Base-by-base conservation (phyloP, 345 rosid species). In the Linum trigynum region DNA sequence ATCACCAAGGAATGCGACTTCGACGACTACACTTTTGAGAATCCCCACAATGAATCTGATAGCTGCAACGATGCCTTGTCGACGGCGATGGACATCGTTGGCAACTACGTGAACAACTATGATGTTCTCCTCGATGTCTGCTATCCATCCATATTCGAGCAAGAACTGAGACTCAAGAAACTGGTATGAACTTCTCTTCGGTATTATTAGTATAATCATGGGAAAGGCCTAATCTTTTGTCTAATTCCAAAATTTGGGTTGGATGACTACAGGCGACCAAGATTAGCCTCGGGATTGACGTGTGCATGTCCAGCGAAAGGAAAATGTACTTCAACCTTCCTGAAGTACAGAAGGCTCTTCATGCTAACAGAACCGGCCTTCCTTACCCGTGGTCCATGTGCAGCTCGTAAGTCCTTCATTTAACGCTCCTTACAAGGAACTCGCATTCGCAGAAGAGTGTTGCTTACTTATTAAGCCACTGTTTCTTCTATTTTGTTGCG, bases 321-420 rank as follows among this genome's bases (percentile, higher is more conserved):
- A 71, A 59, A 14, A 74, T 88, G 76, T 90, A 92, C 77, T 72
- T 92, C 71, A 90, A 81, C 80, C 90, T 90, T 57, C 92, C 95
- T 4, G 88, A 84, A 75, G 98, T 92, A 66, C 98, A 90, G 79
- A 76, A 78, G 75, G 97, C 96, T 63, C 95, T 92, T 73, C 97
- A 90, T 69, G 96, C 97, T 0, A 92, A 90, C 70, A 80, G 86
- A 16, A 90, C 97, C 39, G 72, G 71, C 37, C 74, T 88, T 35
- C 83, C 90, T 32, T 80, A 88, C 71, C 3, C 51, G 10, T 90
- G 97, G 98, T 67, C 86, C n/a, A 87, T 86, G 96, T 92, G 98
- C 75, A 86, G 90, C 55, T 4, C 72, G 97, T 87, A 76, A 74
- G 84, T 69, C 5, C 58, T 51, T 4, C 12, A 14, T 23, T 23